Evolutionary conservation across 2,329 filamentous ascomycete species (phyloP), one percentile per base, ranked within the genome.

Genomic region (Hypoxylon rubiginosum): DNA sequence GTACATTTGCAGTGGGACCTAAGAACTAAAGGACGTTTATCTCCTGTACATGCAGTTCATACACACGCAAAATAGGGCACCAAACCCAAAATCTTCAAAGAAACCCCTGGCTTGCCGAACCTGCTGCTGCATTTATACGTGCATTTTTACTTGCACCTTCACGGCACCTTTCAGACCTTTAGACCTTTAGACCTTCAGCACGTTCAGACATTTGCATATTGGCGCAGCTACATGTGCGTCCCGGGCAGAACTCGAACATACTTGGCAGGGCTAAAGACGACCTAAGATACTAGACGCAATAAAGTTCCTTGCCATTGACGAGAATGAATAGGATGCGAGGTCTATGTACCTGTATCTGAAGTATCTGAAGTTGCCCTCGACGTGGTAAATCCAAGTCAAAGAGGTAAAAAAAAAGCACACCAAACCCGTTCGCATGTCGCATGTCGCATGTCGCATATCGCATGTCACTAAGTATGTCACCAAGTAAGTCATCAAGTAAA

Each of bases 41-140:
- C 52, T 60, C 32, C 63, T 67, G 66, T 65, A 59, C 65, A 43
- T 49, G 50, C 53, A 55, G 55, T 64, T 57, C 58, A 58, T 61
- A 39, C 39, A 58, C 62, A 65, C 21, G 21, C 21, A 24, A 24
- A 59, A 28, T 53, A 39, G 54, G 62, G 46, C 21, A 24, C 21
- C 21, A 13, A 11, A 13, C 51, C 41, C 57, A 57, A 59, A 54
- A 59, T 24, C 39, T 34, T 48, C 6, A 30, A 61, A 56, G 56
- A 59, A 61, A 52, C n/a, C 32, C 58, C 62, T 26, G 59, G 59
- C 49, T 58, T 43, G 62, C 17, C 45, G 43, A 46, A 19, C n/a
- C 17, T 45, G n/a, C 41, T 45, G 15, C 53, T 68, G 62, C 62
- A 61, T 62, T 10, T 62, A 24, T 62, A 24, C 48, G n/a, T 41